Evolutionary conservation across 1,139 yeast species (phyloP), one percentile per base, ranked within the genome.

Genomic region (Yamadazyma conglobata): DNA sequence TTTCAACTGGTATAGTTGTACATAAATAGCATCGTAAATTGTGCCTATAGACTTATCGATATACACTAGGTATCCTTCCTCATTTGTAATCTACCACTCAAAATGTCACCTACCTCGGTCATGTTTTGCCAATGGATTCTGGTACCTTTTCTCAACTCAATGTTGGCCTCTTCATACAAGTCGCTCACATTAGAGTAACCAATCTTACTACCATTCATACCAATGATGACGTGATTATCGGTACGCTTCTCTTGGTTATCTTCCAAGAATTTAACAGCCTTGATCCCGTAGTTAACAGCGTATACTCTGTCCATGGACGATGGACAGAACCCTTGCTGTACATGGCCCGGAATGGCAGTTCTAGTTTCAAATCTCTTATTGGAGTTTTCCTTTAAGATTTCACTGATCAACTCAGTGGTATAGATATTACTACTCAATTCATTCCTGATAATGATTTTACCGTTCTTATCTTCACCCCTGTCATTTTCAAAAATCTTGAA

Each of bases 271-370:
- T 78, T 77, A 35, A 82, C 75, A 15, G 88, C 80, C 50, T 73
- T 77, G 34, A 81, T 73, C 0, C 88, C 81, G 40, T 79, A 75
- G 52, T 84, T 73, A 3, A 79, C 74, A 4, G 88, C 88, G 48
- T 70, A 66, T 7, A 83, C 77, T 57, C 93, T 68, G 51, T 83
- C 93, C 64, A 79, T 79, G 30, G 88, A 78, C 3, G 86, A 74
- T 35, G 93, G 91, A n/a, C 78, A 65, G 34, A 75, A 79, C 47
- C 93, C 93, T 55, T 83, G 91, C 60, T 83, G 91, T 26, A 83
- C 94, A 54, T 91, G 98, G 17, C 98, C 98, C 9, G 98, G 98
- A 33, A 89, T 80, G 10, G 98, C 98, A 4, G 95, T 88, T 58
- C 95, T 82, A 12, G 94, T 85, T 50, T 89, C 96, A 52, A 88